Base-by-base conservation (phyloP, 148 eudicot genomes). In the Silene conica region DNA sequence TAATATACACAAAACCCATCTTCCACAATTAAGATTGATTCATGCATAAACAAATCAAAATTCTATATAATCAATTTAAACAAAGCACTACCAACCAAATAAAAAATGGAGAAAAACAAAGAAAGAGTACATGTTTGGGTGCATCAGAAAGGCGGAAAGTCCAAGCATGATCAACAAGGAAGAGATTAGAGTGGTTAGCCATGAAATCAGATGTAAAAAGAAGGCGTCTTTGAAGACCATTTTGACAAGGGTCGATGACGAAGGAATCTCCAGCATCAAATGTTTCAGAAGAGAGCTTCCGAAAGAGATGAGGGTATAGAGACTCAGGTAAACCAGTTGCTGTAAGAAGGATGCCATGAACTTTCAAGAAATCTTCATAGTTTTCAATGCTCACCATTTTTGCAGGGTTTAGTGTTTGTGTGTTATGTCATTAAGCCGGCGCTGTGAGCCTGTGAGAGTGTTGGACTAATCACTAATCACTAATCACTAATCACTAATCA, bases 81-180 rank as follows among this genome's bases (percentile, higher is more conserved):
- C 18, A 15, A 31, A 31, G 34, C 34, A 31, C 4, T 31, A 3
- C 34, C 34, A 19, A 19, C 23, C 62, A 18, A 59, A 20, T 8
- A 0, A 59, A 59, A 18, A 59, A 59, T 8, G 12, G 22, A 59
- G 26, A 59, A 19, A 23, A 22, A 23, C 25, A 4, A 60, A 28
- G 16, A 6, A 34, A 15, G 13, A 43, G 2, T 46, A 93, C 98
- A 87, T 90, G 97, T 72, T 88, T 85, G 21, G 87, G 95, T 28
- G 96, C 99, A 83, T 92, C 96, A 61, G 87, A 48, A 54, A 95
- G 89, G 43, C 99, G 87, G 79, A 95, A 95, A 57, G 94, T 92
- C 97, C 97, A 95, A 60, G 99, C 99, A 65, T 95, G 99, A 77
- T 95, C 99, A 59, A 90, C 79, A 20, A 95, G 87, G 62, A 95